A percentile compares a stretch with the other conserved stretches of the same genome.
Conservation (phyloP, 768 basidiomycete genomes). For the Astraeus odoratus region DNA sequence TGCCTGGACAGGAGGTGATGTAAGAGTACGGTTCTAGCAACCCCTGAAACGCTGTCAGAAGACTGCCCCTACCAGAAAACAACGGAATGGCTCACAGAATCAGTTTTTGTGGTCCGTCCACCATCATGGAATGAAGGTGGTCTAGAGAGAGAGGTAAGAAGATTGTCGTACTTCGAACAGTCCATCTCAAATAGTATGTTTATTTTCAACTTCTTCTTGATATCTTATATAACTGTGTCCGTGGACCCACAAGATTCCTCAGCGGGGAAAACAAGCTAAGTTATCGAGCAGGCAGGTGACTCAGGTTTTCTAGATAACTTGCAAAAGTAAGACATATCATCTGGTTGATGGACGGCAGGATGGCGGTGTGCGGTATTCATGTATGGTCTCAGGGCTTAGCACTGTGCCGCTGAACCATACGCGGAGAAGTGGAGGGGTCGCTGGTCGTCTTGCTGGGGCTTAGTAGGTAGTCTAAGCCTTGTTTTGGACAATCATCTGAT, state of each 20-base stretch:
- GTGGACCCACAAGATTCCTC: not conserved
- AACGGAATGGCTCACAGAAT: conserved; percentile 15
- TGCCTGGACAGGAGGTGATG: conserved; percentile 77
- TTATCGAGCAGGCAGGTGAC: no score
- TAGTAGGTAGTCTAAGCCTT: no score
- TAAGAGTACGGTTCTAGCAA: conserved; percentile 88
- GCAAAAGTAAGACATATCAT: not conserved
- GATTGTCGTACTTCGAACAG: conserved; percentile 33
- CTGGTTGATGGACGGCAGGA: not conserved
- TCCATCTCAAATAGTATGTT: conserved; percentile 9
- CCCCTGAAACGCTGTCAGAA: conserved; percentile 21
- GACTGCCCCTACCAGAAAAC: not conserved
- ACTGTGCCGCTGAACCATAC: not conserved
- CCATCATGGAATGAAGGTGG: conserved; percentile 20
- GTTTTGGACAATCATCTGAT: no score
- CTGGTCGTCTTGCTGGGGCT: no score
- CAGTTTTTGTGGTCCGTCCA: conserved; percentile 14
- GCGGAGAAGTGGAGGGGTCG: no score
- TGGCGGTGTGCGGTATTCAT: not conserved
- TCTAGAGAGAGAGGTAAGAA: conserved; percentile 25
- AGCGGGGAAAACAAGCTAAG: not conserved
- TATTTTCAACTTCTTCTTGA: not conserved
- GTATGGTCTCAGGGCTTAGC: not conserved
- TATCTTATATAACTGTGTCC: not conserved
- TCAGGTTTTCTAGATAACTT: no score